These are phyloP conservation scores for Radiomyces spectabilis DNA, from an alignment of 192 early-diverging fungal genomes.

Conservation along the genomic window DNA sequence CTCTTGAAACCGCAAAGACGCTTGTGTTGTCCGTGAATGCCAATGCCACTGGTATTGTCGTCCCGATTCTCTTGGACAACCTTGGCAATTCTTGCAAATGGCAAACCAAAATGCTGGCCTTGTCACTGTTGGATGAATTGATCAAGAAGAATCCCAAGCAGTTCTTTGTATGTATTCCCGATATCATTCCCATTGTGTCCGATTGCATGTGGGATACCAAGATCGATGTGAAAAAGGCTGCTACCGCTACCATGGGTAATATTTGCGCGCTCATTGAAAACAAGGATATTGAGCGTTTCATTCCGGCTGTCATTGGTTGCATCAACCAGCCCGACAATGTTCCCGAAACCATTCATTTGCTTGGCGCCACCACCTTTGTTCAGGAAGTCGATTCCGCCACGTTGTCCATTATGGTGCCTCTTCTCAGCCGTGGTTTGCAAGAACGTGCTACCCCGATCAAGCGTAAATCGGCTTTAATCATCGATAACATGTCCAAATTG, in stretches of 20 bases:
- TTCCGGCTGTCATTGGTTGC: constrained; percentile 63
- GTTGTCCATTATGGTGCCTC: constrained; percentile 73
- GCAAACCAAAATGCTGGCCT: constrained; percentile 56
- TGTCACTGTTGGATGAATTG: constrained; percentile 36
- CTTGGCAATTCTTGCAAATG: constrained; percentile 71
- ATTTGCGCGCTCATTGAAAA: constrained; percentile 68
- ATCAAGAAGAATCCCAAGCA: constrained; percentile 37
- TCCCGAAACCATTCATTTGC: constrained; percentile 66
- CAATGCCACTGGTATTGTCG: constrained; percentile 40
- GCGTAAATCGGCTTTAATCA: constrained; percentile 72
- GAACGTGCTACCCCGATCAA: constrained; percentile 66
- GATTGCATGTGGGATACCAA: constrained; percentile 81
- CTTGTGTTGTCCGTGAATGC: constrained; percentile 35
- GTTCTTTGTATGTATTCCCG: constrained; percentile 42
- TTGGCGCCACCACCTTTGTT: constrained; percentile 78
- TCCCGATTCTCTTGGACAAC: constrained; percentile 56
- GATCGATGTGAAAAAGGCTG: constrained; percentile 59
- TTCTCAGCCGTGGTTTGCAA: constrained; percentile 61
- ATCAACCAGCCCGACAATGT: constrained; percentile 77
- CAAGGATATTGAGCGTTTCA: constrained; percentile 72
- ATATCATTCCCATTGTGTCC: constrained; percentile 66
- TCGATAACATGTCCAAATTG: constrained; percentile 89
- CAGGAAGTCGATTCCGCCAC: constrained; percentile 67
- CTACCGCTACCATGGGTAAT: constrained; percentile 56
- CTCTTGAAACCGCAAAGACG: constrained; percentile 34